Base-by-base conservation (phyloP, 139 green algal species). In the Choricystis sp. region DNA sequence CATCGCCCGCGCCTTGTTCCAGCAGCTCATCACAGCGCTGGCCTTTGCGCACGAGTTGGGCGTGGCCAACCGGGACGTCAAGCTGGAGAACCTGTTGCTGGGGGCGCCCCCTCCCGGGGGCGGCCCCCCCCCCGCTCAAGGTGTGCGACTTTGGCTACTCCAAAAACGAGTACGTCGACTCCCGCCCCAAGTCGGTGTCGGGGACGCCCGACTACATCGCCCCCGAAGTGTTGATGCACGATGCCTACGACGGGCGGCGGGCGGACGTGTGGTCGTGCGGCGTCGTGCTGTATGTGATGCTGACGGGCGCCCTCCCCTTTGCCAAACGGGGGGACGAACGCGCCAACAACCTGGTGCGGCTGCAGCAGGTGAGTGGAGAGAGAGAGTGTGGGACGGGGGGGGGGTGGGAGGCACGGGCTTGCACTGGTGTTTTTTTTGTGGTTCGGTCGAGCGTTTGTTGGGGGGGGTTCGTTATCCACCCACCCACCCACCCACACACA, bases 231-330 rank as follows among this genome's bases (percentile, higher is more conserved):
- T 5, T 52, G 40, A 9, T 52, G 9, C 9, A 52, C 40, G 40
- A 68, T 31, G 65, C 72, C 23, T 86, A 86, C 74, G 64, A 74
- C 30, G 79, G 73, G 25, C 73, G 70, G 0, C 74, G 71, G 0
- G 77, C 83, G 31, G 86, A 94, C 72, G 81, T 93, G 49, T 95
- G 87, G 88, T 80, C 63, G 52, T 66, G 86, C 52, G 88, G 88
- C 19, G 75, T 94, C 9, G 85, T 95, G 66, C 73, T 94, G 57
- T 95, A 94, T 77, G 88, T 83, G 52, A 92, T 89, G 81, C 60
- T 94, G 63, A 72, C 71, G 0, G 87, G 85, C 26, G 83, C 85
- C 70, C 76, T 93, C 61, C 85, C 85, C 58, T 93, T 93, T 65
- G 66, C 65, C 48, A 71, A 71, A 57, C 66, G 70, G 24, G 64